These are phyloP conservation scores for Pezizomycotina sp. DNA, from an alignment of 2,329 filamentous ascomycete species.

Conservation along the genomic window DNA sequence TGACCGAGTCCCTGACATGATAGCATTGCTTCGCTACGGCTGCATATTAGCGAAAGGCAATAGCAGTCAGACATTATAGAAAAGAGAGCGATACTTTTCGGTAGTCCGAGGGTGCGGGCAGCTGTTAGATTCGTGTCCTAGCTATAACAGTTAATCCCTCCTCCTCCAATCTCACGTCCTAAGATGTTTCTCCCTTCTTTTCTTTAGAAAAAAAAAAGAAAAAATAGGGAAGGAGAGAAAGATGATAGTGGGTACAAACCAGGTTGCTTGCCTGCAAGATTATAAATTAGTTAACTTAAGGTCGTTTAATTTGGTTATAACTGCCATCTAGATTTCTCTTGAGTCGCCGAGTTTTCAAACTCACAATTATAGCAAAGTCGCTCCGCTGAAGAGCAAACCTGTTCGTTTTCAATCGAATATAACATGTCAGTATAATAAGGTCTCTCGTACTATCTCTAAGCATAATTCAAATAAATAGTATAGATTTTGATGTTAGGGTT, in stretches of 20 bases:
- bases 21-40: slow-evolving; percentile 92
- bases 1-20: slow-evolving; percentile 94
- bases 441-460: too few species aligned
- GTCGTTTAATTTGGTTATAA: not conserved
- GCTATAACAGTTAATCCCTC: slow-evolving; percentile 13
- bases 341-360: slow-evolving; percentile 27
- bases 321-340: not conserved
- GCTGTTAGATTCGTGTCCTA: slow-evolving; percentile 86
- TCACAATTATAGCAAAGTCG: slow-evolving; percentile 98
- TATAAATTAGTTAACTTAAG: slow-evolving; percentile 2
- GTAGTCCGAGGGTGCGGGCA: slow-evolving; percentile 94
- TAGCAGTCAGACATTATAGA: slow-evolving; percentile 4
- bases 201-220: too few species aligned
- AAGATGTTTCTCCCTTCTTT: not conserved
- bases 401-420: too few species aligned
- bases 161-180: slow-evolving; percentile 2
- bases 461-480: too few species aligned
- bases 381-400: slow-evolving; percentile 95
- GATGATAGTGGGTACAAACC: slow-evolving; percentile 32
- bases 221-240: slow-evolving; percentile 9
- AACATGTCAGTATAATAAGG: too few species aligned
- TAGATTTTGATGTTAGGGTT: too few species aligned
- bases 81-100: slow-evolving; percentile 39
- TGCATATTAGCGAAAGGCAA: slow-evolving; percentile 5
- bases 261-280: slow-evolving; percentile 55